Conservation (phyloP, 257 asterid species). For the Galeopsis tetrahit region DNA sequence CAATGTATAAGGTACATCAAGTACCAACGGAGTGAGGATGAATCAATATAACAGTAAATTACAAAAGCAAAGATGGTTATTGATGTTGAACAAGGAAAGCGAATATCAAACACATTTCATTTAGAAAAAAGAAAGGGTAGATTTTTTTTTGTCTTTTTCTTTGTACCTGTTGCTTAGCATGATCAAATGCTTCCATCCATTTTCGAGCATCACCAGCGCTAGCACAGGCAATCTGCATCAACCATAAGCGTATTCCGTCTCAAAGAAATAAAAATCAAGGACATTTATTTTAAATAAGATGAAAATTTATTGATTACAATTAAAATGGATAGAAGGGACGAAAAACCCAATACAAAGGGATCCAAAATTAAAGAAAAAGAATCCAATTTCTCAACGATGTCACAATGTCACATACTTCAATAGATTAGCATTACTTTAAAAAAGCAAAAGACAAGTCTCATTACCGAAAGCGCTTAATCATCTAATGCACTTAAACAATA, state of each 20-base stretch:
- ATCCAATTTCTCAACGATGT: background rate
- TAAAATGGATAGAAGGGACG: background rate
- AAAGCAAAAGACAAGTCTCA: constrained; percentile 4
- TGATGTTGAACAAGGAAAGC: constrained; percentile 23
- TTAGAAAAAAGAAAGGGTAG: constrained; percentile 3
- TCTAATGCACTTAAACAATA: constrained; percentile 18
- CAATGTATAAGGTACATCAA: constrained; percentile 2
- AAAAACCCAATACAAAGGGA: background rate
- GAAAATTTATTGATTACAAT: background rate
- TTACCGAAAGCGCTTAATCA: constrained; percentile 16
- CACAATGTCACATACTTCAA: background rate
- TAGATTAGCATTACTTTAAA: background rate
- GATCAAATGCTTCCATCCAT: constrained; percentile 99
- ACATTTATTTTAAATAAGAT: background rate
- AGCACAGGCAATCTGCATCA: constrained; percentile 90
- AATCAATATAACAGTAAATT: constrained; percentile 8
- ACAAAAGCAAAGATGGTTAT: constrained; percentile 26
- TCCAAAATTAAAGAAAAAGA: background rate
- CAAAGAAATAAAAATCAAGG: constrained; percentile 25
- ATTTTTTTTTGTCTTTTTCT: constrained; percentile 16
- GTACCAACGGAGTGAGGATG: constrained; percentile 20
- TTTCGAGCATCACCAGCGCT: constrained; percentile 79
- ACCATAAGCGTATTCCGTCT: constrained; percentile 25
- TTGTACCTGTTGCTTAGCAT: constrained; percentile 88
- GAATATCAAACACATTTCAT: constrained; percentile 19